Base-by-base conservation (phyloP, 2,329 filamentous ascomycete species). In the Grosmannia clavigera region DNA sequence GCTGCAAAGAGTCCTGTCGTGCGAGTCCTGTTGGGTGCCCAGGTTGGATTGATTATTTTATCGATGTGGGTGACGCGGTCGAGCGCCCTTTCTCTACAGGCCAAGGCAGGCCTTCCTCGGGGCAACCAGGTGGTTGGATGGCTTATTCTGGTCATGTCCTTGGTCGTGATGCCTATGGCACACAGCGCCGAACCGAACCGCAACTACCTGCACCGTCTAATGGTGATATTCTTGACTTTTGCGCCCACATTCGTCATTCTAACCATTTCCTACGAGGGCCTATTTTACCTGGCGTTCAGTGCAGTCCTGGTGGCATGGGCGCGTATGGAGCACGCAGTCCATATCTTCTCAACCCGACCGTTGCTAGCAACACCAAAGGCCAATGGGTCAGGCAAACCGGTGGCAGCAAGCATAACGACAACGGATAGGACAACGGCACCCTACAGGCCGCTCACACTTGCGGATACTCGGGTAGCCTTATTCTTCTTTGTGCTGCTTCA, bases 401-500 rank as follows among this genome's bases (percentile, higher is more conserved):
- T 54, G 7, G 25, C 10, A 29, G 19, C 60, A 7, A 60, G 48
- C 14, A 14, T 33, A 19, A 29, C 22, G 14, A 25, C 38, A 19
- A 29, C 22, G 14, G 27, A 31, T 16, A 31, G 22, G 29, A 53
- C 38, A 27, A n/a, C n/a, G 35, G 60, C 58, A 22, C 40, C 31
- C 5, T 78, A 76, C 74, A 86, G 92, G 51, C 78, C 87, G 0
- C 79, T 97, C 56, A 84, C 81, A 1, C 78, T 97, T 6, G 81
- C 87, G n/a, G 94, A 99, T 70, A 84, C 87, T 4, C 88, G 95
- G 46, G 87, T 95, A 43, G 87, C 90, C 1, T 81, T 99, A 7
- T 97, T 97, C 78, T 96, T 97, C 79, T 87, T 99, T 72, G 91
- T 90, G 66, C 82, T 99, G 48, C 81, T 99, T 6, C 94, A 99